These are phyloP conservation scores for Paracorniculantispora psalliotae DNA, from an alignment of 2,329 filamentous ascomycete genomes.

Conservation along the genomic window DNA sequence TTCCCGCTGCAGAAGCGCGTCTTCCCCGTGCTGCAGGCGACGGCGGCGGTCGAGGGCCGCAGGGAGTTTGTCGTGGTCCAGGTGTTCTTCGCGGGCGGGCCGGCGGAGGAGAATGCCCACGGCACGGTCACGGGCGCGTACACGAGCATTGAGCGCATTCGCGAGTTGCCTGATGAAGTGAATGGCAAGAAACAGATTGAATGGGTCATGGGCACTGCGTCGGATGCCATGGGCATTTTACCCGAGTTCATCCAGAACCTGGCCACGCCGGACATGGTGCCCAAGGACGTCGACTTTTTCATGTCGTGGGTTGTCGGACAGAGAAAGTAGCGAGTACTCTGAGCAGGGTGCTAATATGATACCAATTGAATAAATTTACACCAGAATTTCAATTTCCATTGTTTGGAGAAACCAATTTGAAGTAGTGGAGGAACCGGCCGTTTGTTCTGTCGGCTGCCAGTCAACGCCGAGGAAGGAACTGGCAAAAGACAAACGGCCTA, in stretches of 20 bases:
- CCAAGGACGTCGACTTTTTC: conserved; percentile 68
- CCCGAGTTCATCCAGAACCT: conserved; percentile 62
- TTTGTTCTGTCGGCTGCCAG: conserved; percentile 7
- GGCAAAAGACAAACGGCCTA: conserved; percentile 6
- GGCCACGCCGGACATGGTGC: conserved; percentile 57
- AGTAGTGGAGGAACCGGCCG: neutral
- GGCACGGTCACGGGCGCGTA: conserved; percentile 55
- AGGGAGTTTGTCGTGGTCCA: conserved; percentile 54
- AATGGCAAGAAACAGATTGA: conserved; percentile 41
- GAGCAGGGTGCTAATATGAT: neutral
- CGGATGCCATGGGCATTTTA: conserved; percentile 62
- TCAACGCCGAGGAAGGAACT: neutral
- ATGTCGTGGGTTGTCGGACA: conserved; percentile 54
- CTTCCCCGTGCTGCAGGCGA: conserved; percentile 63
- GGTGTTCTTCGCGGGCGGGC: conserved; percentile 38
- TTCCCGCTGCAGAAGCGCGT: conserved; percentile 57
- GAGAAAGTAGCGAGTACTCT: conserved; percentile 25
- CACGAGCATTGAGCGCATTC: conserved; percentile 59
- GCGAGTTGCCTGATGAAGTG: conserved; percentile 30
- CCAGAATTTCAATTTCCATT: neutral
- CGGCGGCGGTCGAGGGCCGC: conserved; percentile 35
- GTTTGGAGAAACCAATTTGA: neutral
- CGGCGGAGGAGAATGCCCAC: conserved; percentile 38
- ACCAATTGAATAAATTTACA: neutral
- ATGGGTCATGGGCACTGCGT: conserved; percentile 76